These are phyloP conservation scores for Pythium rishiriense DNA, from an alignment of 352 stramenopile genomes.

Conservation along the genomic window DNA sequence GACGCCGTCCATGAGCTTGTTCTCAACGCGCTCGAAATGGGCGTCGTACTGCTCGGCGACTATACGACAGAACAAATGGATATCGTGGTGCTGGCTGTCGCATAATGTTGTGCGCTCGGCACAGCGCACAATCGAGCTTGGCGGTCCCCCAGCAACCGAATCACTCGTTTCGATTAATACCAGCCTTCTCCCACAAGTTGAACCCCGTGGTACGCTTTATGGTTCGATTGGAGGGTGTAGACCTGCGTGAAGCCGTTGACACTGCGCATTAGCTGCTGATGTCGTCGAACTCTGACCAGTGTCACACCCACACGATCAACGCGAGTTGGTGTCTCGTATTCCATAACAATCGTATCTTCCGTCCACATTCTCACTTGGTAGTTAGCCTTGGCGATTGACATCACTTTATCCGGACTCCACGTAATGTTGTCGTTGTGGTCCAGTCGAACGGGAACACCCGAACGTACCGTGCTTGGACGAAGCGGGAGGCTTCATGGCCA, in stretches of 20 bases:
- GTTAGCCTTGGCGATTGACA: neutral
- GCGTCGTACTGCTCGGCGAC: neutral
- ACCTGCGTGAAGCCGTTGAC: neutral
- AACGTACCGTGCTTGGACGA: neutral
- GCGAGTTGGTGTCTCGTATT: neutral
- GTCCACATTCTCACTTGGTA: slow-evolving; percentile 1
- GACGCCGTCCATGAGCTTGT: neutral
- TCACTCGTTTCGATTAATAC: neutral
- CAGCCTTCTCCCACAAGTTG: neutral
- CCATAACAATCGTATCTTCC: neutral
- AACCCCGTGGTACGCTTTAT: neutral
- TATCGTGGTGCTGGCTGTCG: neutral
- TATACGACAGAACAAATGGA: neutral
- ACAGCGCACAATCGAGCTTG: neutral
- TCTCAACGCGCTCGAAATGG: neutral
- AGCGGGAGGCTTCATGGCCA: no score
- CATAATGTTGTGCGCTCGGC: neutral
- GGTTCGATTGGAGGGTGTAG: neutral
- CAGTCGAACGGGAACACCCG: slow-evolving; percentile 6
- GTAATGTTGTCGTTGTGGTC: neutral
- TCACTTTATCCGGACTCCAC: neutral
- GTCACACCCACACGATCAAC: neutral
- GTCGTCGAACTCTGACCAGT: neutral
- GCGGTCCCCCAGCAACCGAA: neutral
- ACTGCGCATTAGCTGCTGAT: neutral